Conservation (phyloP, 495 filamentous ascomycete species). For the Penicillium verhagenii region DNA sequence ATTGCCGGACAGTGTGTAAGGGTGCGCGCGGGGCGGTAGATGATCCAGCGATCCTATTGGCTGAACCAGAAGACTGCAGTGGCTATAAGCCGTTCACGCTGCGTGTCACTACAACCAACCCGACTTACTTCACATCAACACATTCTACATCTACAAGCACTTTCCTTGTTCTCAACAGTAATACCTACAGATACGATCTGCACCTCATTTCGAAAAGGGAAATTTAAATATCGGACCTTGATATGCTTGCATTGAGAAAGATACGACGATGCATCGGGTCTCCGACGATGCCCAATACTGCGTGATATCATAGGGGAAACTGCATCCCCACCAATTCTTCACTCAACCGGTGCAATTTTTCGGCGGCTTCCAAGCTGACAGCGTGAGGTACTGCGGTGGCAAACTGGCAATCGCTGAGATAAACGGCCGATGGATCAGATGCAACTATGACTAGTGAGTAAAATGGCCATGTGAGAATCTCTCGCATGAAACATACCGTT, state of each 20-base stretch:
- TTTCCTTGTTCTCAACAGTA: no score
- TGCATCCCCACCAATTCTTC: conserved; percentile 46
- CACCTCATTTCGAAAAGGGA: background rate
- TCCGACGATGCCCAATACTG: conserved; percentile 7
- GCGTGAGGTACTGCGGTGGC: conserved; percentile 23
- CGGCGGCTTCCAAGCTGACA: conserved; percentile 27
- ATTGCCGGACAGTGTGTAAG: no score
- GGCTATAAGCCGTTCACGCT: no score
- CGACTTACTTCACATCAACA: no score
- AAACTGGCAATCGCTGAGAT: conserved; percentile 32
- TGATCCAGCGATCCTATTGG: no score
- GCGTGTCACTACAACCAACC: no score
- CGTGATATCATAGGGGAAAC: conserved; percentile 21
- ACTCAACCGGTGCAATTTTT: conserved; percentile 48
- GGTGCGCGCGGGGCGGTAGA: no score
- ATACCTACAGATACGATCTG: no score
- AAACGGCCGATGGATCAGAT: conserved; percentile 17
- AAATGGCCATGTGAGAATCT: conserved; percentile 6
- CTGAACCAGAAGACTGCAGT: no score
- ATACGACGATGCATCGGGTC: conserved; percentile 3
- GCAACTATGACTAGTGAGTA: conserved; percentile 1
- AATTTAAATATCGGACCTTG: background rate
- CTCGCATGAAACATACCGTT: conserved; percentile 22
- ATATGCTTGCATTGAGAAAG: background rate
- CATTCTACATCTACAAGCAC: no score